A percentile compares a stretch with the other conserved stretches of the same genome.
Conservation (phyloP, 2,329 filamentous ascomycete species). For the Cercospora citrullina region DNA sequence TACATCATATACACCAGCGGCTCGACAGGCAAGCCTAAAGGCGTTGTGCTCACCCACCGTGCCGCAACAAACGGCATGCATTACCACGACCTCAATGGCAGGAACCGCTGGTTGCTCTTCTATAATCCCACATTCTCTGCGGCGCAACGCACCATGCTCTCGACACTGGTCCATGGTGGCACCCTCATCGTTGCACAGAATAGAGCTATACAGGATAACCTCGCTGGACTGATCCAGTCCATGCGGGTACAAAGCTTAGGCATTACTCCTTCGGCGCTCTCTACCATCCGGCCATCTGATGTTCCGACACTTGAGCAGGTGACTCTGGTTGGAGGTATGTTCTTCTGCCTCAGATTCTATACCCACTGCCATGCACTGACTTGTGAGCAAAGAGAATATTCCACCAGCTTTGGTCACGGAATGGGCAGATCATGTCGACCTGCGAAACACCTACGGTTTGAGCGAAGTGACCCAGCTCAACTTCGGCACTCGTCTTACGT, state of each 20-base stretch:
- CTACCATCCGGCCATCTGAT: neutral
- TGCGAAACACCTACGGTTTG: neutral
- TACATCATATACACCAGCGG: slow-evolving; percentile 45
- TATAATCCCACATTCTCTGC: slow-evolving; percentile 14
- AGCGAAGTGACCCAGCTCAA: neutral
- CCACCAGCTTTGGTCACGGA: neutral
- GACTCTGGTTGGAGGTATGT: neutral
- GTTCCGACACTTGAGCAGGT: slow-evolving; percentile 1
- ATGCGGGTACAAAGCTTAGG: neutral
- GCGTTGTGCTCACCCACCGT: slow-evolving; percentile 68
- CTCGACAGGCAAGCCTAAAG: slow-evolving; percentile 75
- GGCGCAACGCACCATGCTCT: slow-evolving; percentile 11
- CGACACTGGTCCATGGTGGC: slow-evolving; percentile 1
- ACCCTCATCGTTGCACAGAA: neutral
- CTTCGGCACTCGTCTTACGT: neutral
- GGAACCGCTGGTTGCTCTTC: slow-evolving; percentile 11
- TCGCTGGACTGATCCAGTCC: neutral
- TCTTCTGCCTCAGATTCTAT: neutral
- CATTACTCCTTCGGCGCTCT: slow-evolving; percentile 4
- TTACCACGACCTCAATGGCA: neutral
- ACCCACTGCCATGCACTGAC: neutral
- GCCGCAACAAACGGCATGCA: slow-evolving; percentile 7
- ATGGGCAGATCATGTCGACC: neutral
- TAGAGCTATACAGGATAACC: neutral
- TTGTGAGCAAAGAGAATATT: neutral